Percentiles rank a stretch among this genome's conserved stretches.
Conservation (phyloP, 2,329 filamentous ascomycete genomes). For the Fusarium lateritium region DNA sequence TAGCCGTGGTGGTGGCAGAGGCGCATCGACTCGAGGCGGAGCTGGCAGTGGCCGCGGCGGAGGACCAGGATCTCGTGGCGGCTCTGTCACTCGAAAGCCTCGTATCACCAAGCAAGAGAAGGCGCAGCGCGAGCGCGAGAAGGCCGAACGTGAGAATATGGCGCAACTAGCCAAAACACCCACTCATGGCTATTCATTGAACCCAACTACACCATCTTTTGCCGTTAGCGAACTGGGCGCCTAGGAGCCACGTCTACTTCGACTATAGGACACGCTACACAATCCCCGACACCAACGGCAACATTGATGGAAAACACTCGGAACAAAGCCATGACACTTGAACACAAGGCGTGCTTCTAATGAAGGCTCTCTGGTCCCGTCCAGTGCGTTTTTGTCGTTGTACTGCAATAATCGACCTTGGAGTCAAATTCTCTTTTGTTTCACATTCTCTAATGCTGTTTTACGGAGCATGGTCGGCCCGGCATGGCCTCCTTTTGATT, state of each 20-base stretch:
- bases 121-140: conserved; percentile 84
- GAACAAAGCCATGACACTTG: conserved; percentile 2
- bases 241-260: conserved; percentile 25
- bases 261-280: neutral
- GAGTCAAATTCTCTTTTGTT: conserved; percentile 25
- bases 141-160: conserved; percentile 77
- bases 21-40: conserved; percentile 72
- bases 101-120: conserved; percentile 90
- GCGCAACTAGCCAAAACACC: conserved; percentile 59
- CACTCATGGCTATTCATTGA: conserved; percentile 55
- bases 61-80: conserved; percentile 81
- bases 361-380: neutral
- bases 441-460: conserved; percentile 28
- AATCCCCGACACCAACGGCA: neutral
- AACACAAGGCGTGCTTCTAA: conserved; percentile 2
- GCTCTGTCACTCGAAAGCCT: conserved; percentile 82
- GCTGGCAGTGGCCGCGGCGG: conserved; percentile 62
- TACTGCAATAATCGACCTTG: conserved; percentile 3
- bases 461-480: conserved; percentile 36
- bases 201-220: conserved; percentile 56
- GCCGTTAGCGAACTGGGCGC: conserved; percentile 57
- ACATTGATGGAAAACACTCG: neutral
- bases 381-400: conserved; percentile 1
- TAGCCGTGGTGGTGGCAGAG: conserved; percentile 69
- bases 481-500: conserved; percentile 34